Base-by-base conservation (phyloP, 2,329 filamentous ascomycete genomes). In the Penicillium sp. region DNA sequence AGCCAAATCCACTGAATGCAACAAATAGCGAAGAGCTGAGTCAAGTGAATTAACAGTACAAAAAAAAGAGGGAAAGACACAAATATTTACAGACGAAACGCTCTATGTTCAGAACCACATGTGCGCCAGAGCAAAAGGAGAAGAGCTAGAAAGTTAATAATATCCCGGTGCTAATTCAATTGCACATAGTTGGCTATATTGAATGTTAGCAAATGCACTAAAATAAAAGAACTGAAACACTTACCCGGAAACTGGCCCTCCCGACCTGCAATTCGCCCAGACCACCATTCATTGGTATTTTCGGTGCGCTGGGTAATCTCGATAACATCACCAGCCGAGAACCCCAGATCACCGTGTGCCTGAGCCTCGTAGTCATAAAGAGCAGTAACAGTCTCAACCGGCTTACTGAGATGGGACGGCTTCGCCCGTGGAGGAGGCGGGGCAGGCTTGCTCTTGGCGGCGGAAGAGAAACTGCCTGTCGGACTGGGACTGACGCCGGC, bases 241-340 rank as follows among this genome's bases (percentile, higher is more conserved):
- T 72, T 82, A 96, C 94, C 94, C 78, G 94, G 94, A 74, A 99
- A 99, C 72, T 97, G 93, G 27, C 94, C 94, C 70, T 90, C 81
- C 77, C 88, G 89, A 49, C 89, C 91, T 58, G 89, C 82, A 53
- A 96, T 72, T 72, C 86, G 90, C 38, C 94, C 94, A 9, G 83
- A 88, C 94, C 94, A 99, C 94, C 94, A 99, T 76, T 99, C 94
- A 67, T 99, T 97, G 51, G 91, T 88, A 69, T 96, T 97, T 61
- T 84, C 82, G n/a, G 91, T 96, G 65, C 90, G 84, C 59, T 82
- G 83, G 2, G 94, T 74, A 66, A 99, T 93, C 74, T 97, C 93
- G 69, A 99, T 97, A 5, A 89, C 79, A 61, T 99, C 94, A 6
- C 93, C 93, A 0, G 91, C 86, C 19, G 83, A 84, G 78, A 99